Evolutionary conservation across 306 rosid species (phyloP).

Genomic region (Quercus gilva): DNA sequence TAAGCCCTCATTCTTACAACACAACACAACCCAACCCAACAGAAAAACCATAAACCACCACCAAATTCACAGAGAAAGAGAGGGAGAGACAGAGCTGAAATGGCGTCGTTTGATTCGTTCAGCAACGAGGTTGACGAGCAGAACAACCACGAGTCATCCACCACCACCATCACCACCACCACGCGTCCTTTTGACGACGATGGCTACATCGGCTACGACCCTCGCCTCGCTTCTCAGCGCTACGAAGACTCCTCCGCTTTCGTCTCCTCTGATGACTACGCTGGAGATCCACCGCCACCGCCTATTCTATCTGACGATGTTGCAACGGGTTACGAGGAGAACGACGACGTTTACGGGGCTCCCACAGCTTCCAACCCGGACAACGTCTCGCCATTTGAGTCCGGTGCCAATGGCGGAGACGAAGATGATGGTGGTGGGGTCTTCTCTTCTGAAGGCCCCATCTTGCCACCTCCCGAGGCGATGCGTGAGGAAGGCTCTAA

Average conservation of each 20-base stretch:
- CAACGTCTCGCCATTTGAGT: slow-evolving; percentile 54
- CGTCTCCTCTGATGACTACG: slow-evolving; percentile 23
- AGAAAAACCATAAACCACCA: not conserved
- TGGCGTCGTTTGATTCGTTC: slow-evolving; percentile 70
- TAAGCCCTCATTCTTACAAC: not conserved
- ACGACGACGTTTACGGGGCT: slow-evolving; percentile 38
- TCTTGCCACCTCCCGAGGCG: slow-evolving; percentile 59
- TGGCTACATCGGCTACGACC: slow-evolving; percentile 28
- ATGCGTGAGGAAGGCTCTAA: slow-evolving; percentile 82
- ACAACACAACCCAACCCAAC: not conserved
- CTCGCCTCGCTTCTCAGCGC: slow-evolving; percentile 13
- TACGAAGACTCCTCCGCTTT: slow-evolving; percentile 32
- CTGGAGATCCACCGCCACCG: slow-evolving; percentile 21
- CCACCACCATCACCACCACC: slow-evolving; percentile 29
- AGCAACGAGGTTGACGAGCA: slow-evolving; percentile 30
- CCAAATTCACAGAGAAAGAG: not conserved
- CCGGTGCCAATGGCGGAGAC: slow-evolving; percentile 13
- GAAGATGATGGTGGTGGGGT: slow-evolving; percentile 24
- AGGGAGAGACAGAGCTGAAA: slow-evolving; percentile 1
- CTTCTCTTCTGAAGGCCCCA: slow-evolving; percentile 53
- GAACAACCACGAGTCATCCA: slow-evolving; percentile 13
- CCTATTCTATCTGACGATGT: slow-evolving; percentile 20
- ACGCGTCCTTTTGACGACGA: slow-evolving; percentile 48
- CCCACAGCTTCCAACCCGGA: slow-evolving; percentile 45
- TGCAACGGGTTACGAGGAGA: slow-evolving; percentile 13